Evolutionary conservation across 306 rosid species (phyloP), one percentile per base, ranked within the genome.

Genomic region (Lathyrus tuberosus): DNA sequence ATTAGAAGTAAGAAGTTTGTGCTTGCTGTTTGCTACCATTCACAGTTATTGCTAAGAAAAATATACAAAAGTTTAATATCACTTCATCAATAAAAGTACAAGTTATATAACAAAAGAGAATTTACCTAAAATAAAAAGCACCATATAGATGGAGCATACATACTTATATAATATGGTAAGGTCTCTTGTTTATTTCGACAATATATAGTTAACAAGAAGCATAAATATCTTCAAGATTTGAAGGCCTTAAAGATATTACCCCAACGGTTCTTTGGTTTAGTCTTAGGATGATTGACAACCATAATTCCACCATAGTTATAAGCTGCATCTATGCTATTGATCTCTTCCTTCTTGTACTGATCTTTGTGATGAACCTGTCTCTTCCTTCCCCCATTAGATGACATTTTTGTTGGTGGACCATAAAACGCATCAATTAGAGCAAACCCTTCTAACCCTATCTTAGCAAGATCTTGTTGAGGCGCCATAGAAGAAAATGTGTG

Each of bases 401-500:
- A 4, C n/a, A 65, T 67, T 78, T 41, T 73, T 1, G n/a, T 10
- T 51, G 65, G 67, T 58, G 82, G 60, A 44, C 81, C 77, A 51
- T 72, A 78, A 47, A 58, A 60, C 17, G 11, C 51, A 8, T 78
- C 82, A 14, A 79, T 68, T 11, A 79, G 16, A 49, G 30, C 74
- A 68, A 81, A 81, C 0, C 79, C 82, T 56, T 81, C 82, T 42
- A 20, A 2, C 37, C 79, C 82, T 62, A 77, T 64, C 44, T 77
- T 81, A n/a, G 10, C 76, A 76, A 81, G 85, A 67, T 77, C 79
- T 47, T 31, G 12, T 33, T 76, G 63, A 17, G 46, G 22, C 59
- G 75, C 78, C 84, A 80, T 77, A 54, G 0, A 48, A 17, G 56
- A 37, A 2, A 46, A 1, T 48, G 41, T 62, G 5, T 57, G 62